Evolutionary conservation across 768 basidiomycete genomes (phyloP).

Genomic region (Leccinum longicurvipes): DNA sequence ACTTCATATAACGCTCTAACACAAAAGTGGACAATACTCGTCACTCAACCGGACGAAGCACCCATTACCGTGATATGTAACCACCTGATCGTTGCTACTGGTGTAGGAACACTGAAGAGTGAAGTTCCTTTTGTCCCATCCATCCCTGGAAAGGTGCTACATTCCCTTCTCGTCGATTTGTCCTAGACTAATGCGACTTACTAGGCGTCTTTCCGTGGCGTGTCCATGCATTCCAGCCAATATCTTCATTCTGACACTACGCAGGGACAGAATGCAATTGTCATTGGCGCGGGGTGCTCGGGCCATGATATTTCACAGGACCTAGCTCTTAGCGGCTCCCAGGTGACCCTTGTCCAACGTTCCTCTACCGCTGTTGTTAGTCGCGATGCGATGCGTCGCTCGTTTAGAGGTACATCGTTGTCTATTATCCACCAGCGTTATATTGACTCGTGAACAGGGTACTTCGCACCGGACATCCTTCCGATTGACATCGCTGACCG

Average conservation of each 20-base stretch:
- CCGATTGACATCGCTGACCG: slow-evolving; percentile 10
- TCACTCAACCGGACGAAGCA: not conserved
- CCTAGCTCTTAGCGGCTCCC: not conserved
- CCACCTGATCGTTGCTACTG: not conserved
- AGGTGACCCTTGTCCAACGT: slow-evolving; percentile 5
- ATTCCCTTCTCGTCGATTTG: not conserved
- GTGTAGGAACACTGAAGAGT: not conserved
- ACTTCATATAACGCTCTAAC: not conserved
- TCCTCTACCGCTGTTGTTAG: slow-evolving; percentile 8
- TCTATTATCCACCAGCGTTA: not conserved
- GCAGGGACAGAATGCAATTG: not conserved
- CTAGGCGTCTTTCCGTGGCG: not conserved
- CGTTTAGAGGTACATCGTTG: not conserved
- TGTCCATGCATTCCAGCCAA: not conserved
- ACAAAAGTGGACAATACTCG: not conserved
- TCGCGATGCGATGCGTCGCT: slow-evolving; percentile 3
- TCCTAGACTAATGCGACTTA: not conserved
- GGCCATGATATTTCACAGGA: slow-evolving; percentile 14
- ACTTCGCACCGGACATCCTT: slow-evolving; percentile 6
- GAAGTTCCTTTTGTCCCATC: not conserved
- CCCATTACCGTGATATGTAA: not conserved
- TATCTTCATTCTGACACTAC: not conserved
- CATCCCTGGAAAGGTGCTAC: not conserved
- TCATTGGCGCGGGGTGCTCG: slow-evolving; percentile 13
- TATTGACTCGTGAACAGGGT: not conserved